Percentiles rank a stretch among this genome's conserved stretches.
Evolutionary conservation across 768 basidiomycete genomes (phyloP).

Genomic region (Coprinopsis sp.): DNA sequence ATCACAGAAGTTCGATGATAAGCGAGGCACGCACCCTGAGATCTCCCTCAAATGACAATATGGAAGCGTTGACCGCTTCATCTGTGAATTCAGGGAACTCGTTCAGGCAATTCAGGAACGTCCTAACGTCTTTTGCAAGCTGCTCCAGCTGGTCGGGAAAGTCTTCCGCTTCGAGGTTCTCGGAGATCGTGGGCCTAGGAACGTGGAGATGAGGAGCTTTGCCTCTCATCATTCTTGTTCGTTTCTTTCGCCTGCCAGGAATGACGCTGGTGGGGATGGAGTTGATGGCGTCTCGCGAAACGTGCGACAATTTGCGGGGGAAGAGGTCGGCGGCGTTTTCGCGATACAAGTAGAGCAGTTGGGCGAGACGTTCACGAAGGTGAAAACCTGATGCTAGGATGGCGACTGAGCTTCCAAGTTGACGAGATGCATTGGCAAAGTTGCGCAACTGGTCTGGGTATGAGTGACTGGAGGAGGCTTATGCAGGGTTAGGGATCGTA

Average conservation of each 20-base stretch:
- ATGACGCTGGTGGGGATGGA: slow-evolving; percentile 17
- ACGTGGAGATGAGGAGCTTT: slow-evolving; percentile 43
- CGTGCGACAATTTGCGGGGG: slow-evolving; percentile 53
- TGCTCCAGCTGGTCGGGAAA: slow-evolving; percentile 62
- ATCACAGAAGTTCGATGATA: neutral
- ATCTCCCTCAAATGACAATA: slow-evolving; percentile 64
- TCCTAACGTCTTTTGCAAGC: slow-evolving; percentile 61
- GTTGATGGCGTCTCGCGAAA: slow-evolving; percentile 35
- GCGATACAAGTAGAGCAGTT: slow-evolving; percentile 65
- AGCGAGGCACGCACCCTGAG: slow-evolving; percentile 44
- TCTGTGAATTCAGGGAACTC: slow-evolving; percentile 79
- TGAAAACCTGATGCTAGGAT: slow-evolving; percentile 71
- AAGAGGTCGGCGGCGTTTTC: slow-evolving; percentile 78
- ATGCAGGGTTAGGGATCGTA: slow-evolving; percentile 17
- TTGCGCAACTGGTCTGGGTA: slow-evolving; percentile 52
- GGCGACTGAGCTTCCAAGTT: slow-evolving; percentile 72
- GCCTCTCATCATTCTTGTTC: slow-evolving; percentile 27
- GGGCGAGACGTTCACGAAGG: slow-evolving; percentile 63
- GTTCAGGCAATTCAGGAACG: slow-evolving; percentile 66
- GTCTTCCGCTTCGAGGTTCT: slow-evolving; percentile 57
- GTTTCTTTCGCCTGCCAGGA: slow-evolving; percentile 26
- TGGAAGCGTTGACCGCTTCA: slow-evolving; percentile 64
- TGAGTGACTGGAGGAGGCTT: neutral
- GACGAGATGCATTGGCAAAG: slow-evolving; percentile 72
- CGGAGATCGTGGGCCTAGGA: slow-evolving; percentile 47